Base-by-base conservation (phyloP, 1,139 yeast genomes). In the Taiozyma sp. region DNA sequence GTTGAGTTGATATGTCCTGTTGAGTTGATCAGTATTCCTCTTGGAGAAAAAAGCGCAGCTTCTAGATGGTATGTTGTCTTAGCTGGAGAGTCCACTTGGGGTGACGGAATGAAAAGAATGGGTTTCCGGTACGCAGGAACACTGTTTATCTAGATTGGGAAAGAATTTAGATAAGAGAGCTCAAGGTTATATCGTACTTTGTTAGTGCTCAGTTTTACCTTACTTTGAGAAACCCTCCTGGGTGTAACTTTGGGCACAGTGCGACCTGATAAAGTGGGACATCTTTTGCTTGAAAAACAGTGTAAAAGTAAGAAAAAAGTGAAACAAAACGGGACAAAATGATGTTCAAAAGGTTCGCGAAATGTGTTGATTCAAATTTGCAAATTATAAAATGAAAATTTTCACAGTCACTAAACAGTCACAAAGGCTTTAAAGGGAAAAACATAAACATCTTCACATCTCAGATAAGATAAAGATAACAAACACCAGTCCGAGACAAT, bases 361-460 rank as follows among this genome's bases (percentile, higher is more conserved):
- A 23, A 23, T 40, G 16, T 40, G 43, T 40, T 40, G 43, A 40
- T 40, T 23, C 23, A 23, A 23, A 23, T 40, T 32, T 19, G 7
- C 19, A 14, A 23, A 24, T 23, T 40, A 13, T 12, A 42, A 32
- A 52, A 52, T 24, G 19, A 55, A 55, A 55, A 54, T 52, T 55
- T 55, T 54, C 57, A 55, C 58, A 55, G 58, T 55, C 58, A 55
- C 58, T 53, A 51, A 44, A 52, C 58, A 55, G 58, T 55, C 58
- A 51, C 56, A 51, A 41, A 30, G 32, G 52, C 47, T 48, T 46
- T 49, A 49, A 49, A 49, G 36, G 42, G 39, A n/a, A 16, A 46
- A 49, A 24, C 10, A 40, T 39, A 40, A 43, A 49, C 42, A 46
- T 38, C 23, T 16, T 38, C 41, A 38, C 41, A 38, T 38, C 41